A percentile compares a stretch with the other conserved stretches of the same genome.
Conservation (phyloP, 2,329 filamentous ascomycete genomes). For the Arthrobotrys musiformis region DNA sequence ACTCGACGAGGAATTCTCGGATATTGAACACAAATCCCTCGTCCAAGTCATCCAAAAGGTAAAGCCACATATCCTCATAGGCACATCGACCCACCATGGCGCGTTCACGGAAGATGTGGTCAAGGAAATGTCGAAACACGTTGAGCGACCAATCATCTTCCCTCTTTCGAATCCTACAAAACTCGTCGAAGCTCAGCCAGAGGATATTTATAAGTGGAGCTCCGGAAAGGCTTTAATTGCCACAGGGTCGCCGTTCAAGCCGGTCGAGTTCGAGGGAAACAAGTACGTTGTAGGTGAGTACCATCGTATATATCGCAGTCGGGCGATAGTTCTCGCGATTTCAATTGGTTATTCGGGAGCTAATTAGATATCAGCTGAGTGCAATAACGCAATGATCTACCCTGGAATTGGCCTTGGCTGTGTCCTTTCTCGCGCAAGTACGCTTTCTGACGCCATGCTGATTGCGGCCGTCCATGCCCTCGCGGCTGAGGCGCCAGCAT, state of each 20-base stretch:
- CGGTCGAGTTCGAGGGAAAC: slow-evolving; percentile 72
- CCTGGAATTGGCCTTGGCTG: slow-evolving; percentile 85
- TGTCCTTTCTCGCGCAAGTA: slow-evolving; percentile 74
- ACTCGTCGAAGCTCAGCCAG: slow-evolving; percentile 82
- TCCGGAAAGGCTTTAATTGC: slow-evolving; percentile 80
- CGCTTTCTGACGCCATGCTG: slow-evolving; percentile 80
- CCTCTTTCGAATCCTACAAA: slow-evolving; percentile 86
- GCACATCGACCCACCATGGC: slow-evolving; percentile 81
- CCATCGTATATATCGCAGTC: background rate
- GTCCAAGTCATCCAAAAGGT: slow-evolving; percentile 75
- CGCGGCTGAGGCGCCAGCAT: slow-evolving; percentile 75
- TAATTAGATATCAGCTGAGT: slow-evolving; percentile 71
- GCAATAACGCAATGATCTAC: slow-evolving; percentile 88
- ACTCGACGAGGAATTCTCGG: slow-evolving; percentile 72
- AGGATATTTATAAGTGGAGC: slow-evolving; percentile 82
- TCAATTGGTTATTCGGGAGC: slow-evolving; percentile 59
- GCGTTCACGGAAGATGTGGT: slow-evolving; percentile 80
- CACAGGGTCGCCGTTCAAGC: slow-evolving; percentile 83
- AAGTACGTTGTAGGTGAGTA: slow-evolving; percentile 68
- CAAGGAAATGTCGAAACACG: slow-evolving; percentile 78
- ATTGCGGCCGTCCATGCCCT: slow-evolving; percentile 81
- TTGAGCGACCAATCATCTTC: slow-evolving; percentile 78
- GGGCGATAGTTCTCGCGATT: slow-evolving; percentile 60
- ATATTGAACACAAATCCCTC: slow-evolving; percentile 70
- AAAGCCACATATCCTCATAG: slow-evolving; percentile 82